Base-by-base conservation (phyloP, 2,329 filamentous ascomycete genomes). In the Alternaria panax region DNA sequence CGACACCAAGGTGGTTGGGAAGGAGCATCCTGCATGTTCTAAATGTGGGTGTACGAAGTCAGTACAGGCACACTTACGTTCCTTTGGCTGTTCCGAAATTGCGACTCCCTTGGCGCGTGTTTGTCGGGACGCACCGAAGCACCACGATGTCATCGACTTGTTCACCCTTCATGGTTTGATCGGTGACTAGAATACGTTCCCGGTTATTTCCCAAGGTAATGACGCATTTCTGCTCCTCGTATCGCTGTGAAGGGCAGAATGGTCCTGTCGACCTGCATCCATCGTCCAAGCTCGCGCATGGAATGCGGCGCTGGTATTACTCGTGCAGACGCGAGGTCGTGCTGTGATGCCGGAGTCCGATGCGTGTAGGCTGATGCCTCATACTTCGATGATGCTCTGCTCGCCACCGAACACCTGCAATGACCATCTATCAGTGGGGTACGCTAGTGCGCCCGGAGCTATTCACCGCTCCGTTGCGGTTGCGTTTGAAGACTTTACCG, bases 401-500 rank as follows among this genome's bases (percentile, higher is more conserved):
- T 48, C 28, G 12, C n/a, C 14, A 24, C 18, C 28, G 30, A 20
- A 25, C 34, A 7, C n/a, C 20, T n/a, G 28, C n/a, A 16, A 38
- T 46, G 43, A 14, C 30, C 30, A 28, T 24, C 25, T 7, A 34
- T 6, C 27, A 40, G 51, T 51, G 56, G 56, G 51, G 56, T 12
- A 41, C 48, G 51, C 56, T 59, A 59, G 56, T 32, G 32, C 20
- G 24, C 36, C 52, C 38, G 45, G 30, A 38, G 38, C 36, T 40
- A 40, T 38, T 40, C 20, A 20, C 57, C 38, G 28, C 20, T 30
- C 57, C 38, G 28, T 32, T 38, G 51, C 36, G 20, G 47, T 32
- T 34, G 18, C 30, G 28, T 48, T 48, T 25, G 30, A 28, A 48
- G 38, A 28, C 30, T 43, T 60, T 53, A 60, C 53, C 57, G 53